phyloP scores from a whole-genome alignment of 768 basidiomycete genomes.

The Pholiota molesta region DNA sequence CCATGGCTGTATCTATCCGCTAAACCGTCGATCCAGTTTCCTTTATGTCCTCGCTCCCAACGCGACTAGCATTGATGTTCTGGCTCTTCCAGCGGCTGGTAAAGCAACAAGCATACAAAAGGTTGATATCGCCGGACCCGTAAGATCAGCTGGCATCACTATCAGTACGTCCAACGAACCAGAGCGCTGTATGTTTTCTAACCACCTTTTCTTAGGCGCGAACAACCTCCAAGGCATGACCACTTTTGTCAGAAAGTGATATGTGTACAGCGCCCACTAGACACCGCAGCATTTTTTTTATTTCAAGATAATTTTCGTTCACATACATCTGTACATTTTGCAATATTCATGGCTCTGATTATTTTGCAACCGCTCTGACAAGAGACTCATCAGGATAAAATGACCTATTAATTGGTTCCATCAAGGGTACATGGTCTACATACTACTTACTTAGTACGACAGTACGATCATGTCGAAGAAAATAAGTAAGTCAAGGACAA shows the following conservation, averaged over 20 bases:
- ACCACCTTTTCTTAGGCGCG: background rate
- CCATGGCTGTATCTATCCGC: background rate
- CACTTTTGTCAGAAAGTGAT: background rate
- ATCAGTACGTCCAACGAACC: background rate
- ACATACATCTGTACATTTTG: too few species aligned
- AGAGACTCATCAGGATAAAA: background rate
- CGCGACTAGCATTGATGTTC: constrained; percentile 29
- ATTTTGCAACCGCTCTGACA: background rate
- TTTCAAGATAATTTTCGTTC: background rate
- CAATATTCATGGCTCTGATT: too few species aligned
- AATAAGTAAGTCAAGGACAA: too few species aligned
- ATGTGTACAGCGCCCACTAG: too few species aligned
- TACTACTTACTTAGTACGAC: background rate
- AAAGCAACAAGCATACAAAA: constrained; percentile 27
- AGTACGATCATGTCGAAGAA: background rate
- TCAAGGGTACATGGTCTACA: background rate
- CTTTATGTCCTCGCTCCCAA: constrained; percentile 32
- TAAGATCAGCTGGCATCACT: constrained; percentile 15
- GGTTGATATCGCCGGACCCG: constrained; percentile 26
- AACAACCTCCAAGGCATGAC: constrained; percentile 3
- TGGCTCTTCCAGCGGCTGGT: constrained; percentile 29
- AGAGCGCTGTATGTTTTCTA: background rate
- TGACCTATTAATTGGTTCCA: background rate
- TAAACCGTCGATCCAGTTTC: constrained; percentile 21
- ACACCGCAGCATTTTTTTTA: background rate